Base-by-base conservation (phyloP, 768 basidiomycete species). In the Leccinum subtestaceum region DNA sequence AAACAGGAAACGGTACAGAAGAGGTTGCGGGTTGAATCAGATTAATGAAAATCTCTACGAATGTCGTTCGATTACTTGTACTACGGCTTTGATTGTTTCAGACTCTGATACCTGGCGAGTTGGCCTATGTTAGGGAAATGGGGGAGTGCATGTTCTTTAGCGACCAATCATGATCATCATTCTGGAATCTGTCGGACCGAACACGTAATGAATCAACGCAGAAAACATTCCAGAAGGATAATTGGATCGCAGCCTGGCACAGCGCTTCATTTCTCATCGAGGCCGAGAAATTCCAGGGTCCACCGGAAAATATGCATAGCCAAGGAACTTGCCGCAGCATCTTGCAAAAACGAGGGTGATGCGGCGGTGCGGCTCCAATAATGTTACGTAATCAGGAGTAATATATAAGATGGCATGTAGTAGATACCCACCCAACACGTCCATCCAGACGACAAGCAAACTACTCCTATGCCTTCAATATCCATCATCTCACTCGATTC, bases 1-100 rank as follows among this genome's bases (percentile, higher is more conserved):
- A 88, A 84, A 76, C 84, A 84, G 59, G 80, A 83, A 12, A 77
- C 84, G 56, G 79, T 89, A 55, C 84, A 87, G 67, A 78, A 83
- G 31, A 83, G 88, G n/a, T 73, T 93, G 67, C 82, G 84, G 60
- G 81, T 70, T 63, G 61, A 29, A 59, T 57, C 55, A 43, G 58
- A 65, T 47, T 32, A 38, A 65, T 46, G n/a, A 55, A 2, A 1
- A 11, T 8, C 17, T 25, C n/a, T 17, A 12, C 29, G 52, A 49
- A 23, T 48, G 32, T 38, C 49, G 51, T 55, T 52, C 10, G 6
- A 56, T 51, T 10, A 46, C 29, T 49, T 38, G 64, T 56, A 52
- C 29, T 29, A 29, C 29, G 47, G 38, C 13, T 40, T 53, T 34
- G 10, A 19, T 45, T 5, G 32, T 43, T n/a, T 25, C 46, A 5